phyloP scores from a whole-genome alignment of 2,329 filamentous ascomycete genomes.

The Fusarium armeniacum region DNA sequence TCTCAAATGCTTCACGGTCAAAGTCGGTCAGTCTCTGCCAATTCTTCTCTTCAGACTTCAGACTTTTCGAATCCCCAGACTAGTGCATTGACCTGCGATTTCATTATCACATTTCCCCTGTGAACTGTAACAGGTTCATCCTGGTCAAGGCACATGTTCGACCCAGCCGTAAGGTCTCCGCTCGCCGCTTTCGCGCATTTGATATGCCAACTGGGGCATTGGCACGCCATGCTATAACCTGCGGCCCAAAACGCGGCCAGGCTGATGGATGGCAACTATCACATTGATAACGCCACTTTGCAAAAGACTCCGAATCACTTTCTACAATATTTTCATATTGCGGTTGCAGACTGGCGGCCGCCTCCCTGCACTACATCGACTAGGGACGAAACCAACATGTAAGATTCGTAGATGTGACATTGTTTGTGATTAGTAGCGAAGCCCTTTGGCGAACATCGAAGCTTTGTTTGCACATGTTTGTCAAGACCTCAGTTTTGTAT shows the following conservation, averaged over 20 bases:
- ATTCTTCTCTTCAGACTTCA: slow-evolving; percentile 19
- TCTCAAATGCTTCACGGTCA: slow-evolving; percentile 18
- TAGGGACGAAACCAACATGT: slow-evolving; percentile 19
- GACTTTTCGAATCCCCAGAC: not conserved
- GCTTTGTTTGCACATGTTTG: not conserved
- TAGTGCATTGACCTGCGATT: slow-evolving; percentile 20
- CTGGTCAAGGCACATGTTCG: slow-evolving; percentile 31
- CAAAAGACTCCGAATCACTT: slow-evolving; percentile 29
- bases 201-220: slow-evolving; percentile 26
- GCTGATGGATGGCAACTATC: slow-evolving; percentile 39
- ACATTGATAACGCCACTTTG: slow-evolving; percentile 42
- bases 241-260: slow-evolving; percentile 48
- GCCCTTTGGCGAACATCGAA: not conserved
- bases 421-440: slow-evolving; percentile 8
- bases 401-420: slow-evolving; percentile 19
- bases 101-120: slow-evolving; percentile 31
- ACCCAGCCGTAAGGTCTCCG: slow-evolving; percentile 38
- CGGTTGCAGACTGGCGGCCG: slow-evolving; percentile 26
- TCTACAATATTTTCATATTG: slow-evolving; percentile 1
- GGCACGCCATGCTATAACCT: slow-evolving; percentile 37
- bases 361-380: slow-evolving; percentile 21
- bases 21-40: slow-evolving; percentile 6
- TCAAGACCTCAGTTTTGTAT: not conserved
- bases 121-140: slow-evolving; percentile 32
- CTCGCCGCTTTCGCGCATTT: slow-evolving; percentile 33